Conservation (phyloP, 164 flowering plant genomes). For the Pachysandra terminalis region DNA sequence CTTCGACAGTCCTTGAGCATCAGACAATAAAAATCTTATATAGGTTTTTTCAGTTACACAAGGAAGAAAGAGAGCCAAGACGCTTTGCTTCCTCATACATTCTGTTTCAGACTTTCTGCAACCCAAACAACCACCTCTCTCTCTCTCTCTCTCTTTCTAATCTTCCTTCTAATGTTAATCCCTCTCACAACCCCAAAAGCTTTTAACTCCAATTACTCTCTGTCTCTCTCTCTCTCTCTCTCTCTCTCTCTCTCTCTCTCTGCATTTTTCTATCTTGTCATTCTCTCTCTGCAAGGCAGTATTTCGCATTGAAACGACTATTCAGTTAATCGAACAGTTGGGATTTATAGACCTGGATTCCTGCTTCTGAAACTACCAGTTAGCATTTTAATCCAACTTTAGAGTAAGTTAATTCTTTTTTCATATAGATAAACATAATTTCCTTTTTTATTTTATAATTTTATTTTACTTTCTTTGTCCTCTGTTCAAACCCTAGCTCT, state of each 20-base stretch:
- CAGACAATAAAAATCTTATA: too few species aligned
- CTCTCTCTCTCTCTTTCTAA: too few species aligned
- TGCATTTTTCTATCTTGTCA: not conserved
- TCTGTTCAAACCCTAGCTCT: not conserved
- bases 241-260: not conserved
- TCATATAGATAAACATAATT: not conserved
- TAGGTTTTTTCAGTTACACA: too few species aligned
- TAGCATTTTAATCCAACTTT: not conserved
- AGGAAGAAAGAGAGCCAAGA: too few species aligned
- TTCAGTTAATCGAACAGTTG: slow-evolving; percentile 31
- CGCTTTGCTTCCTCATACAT: too few species aligned
- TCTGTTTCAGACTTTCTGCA: too few species aligned
- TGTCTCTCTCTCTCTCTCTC: slow-evolving; percentile 3
- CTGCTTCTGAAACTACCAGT: not conserved
- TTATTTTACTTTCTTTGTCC: not conserved
- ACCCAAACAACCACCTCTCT: too few species aligned
- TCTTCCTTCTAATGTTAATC: too few species aligned
- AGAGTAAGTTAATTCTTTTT: not conserved
- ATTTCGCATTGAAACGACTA: slow-evolving; percentile 12
- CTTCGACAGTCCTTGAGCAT: too few species aligned
- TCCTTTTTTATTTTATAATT: not conserved
- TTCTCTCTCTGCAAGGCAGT: slow-evolving; percentile 14
- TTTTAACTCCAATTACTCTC: not conserved
- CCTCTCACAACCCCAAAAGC: too few species aligned
- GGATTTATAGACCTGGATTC: slow-evolving; percentile 12